phyloP scores from a whole-genome alignment of 1,284 basidiomycete species.

The Cryptococcus deneoformans region DNA sequence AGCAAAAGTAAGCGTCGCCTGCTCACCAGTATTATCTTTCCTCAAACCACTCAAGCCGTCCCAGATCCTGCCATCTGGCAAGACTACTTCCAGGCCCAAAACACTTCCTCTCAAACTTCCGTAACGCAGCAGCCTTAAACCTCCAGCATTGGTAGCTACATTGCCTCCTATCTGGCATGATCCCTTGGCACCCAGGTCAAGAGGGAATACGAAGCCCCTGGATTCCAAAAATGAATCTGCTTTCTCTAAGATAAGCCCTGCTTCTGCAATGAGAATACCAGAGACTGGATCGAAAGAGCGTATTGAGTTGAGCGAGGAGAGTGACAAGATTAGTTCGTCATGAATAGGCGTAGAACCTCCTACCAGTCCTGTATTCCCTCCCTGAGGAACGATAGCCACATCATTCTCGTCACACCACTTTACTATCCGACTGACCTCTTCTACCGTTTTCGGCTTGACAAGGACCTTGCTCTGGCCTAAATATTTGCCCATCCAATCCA shows the following conservation, averaged over 20 bases:
- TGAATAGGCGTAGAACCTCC: constrained; percentile 43
- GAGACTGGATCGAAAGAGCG: constrained; percentile 90
- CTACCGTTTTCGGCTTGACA: constrained; percentile 76
- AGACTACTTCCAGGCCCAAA: constrained; percentile 91
- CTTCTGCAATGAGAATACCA: constrained; percentile 62
- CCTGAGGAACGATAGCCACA: constrained; percentile 36
- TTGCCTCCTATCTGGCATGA: constrained; percentile 99
- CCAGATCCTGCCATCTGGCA: constrained; percentile 91
- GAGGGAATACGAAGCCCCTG: constrained; percentile 79
- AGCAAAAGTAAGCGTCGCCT: neutral
- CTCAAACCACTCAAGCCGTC: constrained; percentile 74
- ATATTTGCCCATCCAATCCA: constrained; percentile 73
- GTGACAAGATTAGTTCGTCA: neutral
- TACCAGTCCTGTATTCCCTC: constrained; percentile 98
- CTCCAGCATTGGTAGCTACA: constrained; percentile 95
- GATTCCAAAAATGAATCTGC: constrained; percentile 64
- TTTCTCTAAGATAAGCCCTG: constrained; percentile 88
- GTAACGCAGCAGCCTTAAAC: constrained; percentile 87
- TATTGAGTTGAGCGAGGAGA: constrained; percentile 71
- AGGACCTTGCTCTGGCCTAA: constrained; percentile 65
- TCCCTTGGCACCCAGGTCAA: constrained; percentile 97
- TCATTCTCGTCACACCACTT: constrained; percentile 60
- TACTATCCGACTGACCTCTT: constrained; percentile 83
- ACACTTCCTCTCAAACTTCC: constrained; percentile 94
- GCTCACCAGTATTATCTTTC: constrained; percentile 94